phyloP scores from a whole-genome alignment of 768 basidiomycete genomes.

The Podaxis sp. region DNA sequence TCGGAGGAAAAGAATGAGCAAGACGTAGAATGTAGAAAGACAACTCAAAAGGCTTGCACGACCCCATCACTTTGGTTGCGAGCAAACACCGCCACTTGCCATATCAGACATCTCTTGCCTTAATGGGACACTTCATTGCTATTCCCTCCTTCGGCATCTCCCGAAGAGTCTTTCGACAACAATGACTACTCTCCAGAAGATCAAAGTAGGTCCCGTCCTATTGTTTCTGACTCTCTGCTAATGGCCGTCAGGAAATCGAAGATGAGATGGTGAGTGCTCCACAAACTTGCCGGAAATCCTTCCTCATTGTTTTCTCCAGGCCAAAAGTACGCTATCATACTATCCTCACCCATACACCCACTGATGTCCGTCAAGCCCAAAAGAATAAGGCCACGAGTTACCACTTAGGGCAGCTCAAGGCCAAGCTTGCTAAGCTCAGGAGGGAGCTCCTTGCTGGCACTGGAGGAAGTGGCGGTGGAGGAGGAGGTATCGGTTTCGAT shows the following conservation, averaged over 20 bases:
- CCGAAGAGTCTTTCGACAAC: slow-evolving; percentile 32
- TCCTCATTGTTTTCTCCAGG: slow-evolving; percentile 34
- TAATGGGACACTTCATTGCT: neutral
- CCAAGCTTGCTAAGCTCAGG: slow-evolving; percentile 95
- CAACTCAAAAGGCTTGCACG: slow-evolving; percentile 17
- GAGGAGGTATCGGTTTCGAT: slow-evolving; percentile 91
- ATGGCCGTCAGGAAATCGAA: slow-evolving; percentile 71
- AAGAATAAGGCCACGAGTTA: slow-evolving; percentile 97
- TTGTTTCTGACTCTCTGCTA: slow-evolving; percentile 20
- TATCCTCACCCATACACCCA: slow-evolving; percentile 2
- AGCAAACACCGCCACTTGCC: slow-evolving; percentile 13
- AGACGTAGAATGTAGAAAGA: slow-evolving; percentile 12
- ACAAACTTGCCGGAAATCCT: neutral
- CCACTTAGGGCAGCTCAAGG: slow-evolving; percentile 94
- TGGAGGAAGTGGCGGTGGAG: slow-evolving; percentile 78
- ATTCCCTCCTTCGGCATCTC: slow-evolving; percentile 26
- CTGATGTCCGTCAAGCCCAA: slow-evolving; percentile 56
- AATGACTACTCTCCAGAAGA: slow-evolving; percentile 92
- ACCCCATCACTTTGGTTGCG: slow-evolving; percentile 1
- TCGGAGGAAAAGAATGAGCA: slow-evolving; percentile 12
- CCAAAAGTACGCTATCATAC: slow-evolving; percentile 60
- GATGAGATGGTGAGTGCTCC: slow-evolving; percentile 84
- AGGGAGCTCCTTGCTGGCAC: slow-evolving; percentile 86
- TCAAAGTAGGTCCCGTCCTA: slow-evolving; percentile 49
- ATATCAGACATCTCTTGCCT: neutral